Conservation (phyloP, 306 rosid species). For the Herpetospermum pedunculosum region DNA sequence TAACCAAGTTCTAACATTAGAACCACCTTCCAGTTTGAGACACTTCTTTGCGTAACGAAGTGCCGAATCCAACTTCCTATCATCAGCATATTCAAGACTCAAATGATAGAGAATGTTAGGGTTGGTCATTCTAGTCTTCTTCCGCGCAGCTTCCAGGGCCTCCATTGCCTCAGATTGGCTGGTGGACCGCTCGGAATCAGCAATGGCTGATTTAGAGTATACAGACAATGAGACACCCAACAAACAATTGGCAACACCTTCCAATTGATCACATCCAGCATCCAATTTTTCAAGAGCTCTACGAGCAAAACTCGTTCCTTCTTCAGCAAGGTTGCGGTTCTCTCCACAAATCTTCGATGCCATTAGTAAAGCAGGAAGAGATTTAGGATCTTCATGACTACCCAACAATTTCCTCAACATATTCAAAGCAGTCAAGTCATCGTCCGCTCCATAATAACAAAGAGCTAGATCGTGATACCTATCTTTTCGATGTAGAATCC, state of each 20-base stretch:
- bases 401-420: constrained; percentile 56
- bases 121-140: constrained; percentile 45
- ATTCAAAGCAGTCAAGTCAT: constrained; percentile 57
- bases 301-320: constrained; percentile 43
- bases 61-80: constrained; percentile 69
- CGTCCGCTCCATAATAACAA: constrained; percentile 69
- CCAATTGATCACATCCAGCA: constrained; percentile 47
- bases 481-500: constrained; percentile 40
- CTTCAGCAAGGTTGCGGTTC: constrained; percentile 38
- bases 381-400: constrained; percentile 45
- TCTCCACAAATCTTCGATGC: constrained; percentile 85
- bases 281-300: constrained; percentile 43
- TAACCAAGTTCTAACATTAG: constrained; percentile 60
- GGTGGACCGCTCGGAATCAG: constrained; percentile 51
- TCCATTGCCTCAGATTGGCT: constrained; percentile 57
- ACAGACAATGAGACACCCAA: constrained; percentile 75
- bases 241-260: constrained; percentile 47
- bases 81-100: constrained; percentile 66
- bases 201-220: constrained; percentile 38
- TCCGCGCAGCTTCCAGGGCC: constrained; percentile 51
- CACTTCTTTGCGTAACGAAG: constrained; percentile 42
- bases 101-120: constrained; percentile 47
- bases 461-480: constrained; percentile 50
- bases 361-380: constrained; percentile 51
- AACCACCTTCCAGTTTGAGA: constrained; percentile 58